Percentiles rank a stretch among this genome's conserved stretches.
These are phyloP conservation scores for Rhynchosporium agropyri DNA, from an alignment of 2,329 filamentous ascomycete genomes.

Conservation along the genomic window DNA sequence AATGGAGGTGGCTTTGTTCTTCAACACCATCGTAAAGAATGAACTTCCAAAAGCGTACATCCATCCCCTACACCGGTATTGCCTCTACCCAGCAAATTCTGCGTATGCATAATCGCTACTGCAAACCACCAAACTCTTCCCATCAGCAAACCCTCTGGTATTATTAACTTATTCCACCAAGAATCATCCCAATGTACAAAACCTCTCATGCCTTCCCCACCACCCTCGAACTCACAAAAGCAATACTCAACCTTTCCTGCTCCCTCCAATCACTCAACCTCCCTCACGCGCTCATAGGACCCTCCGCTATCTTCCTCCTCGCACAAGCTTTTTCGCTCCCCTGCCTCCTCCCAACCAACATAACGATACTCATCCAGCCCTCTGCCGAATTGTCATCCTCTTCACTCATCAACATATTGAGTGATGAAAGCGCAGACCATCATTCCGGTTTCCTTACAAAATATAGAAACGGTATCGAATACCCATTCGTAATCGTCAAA, in stretches of 20 bases:
- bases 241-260: slow-evolving; percentile 6
- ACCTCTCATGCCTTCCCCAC: not conserved
- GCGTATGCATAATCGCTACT: not conserved
- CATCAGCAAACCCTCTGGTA: too few relatives aligned
- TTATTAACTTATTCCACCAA: too few relatives aligned
- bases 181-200: not conserved
- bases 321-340: not conserved
- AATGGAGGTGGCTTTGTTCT: slow-evolving; percentile 7
- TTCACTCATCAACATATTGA: not conserved
- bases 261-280: not conserved
- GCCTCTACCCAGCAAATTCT: not conserved
- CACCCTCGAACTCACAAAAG: slow-evolving; percentile 6
- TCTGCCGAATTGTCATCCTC: not conserved
- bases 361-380: slow-evolving; percentile 17
- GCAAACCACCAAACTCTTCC: not conserved
- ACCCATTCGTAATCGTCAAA: slow-evolving; percentile 18
- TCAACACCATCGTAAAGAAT: slow-evolving; percentile 4
- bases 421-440: too few relatives aligned
- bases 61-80: too few relatives aligned
- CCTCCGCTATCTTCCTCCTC: slow-evolving; percentile 8
- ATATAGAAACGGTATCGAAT: not conserved
- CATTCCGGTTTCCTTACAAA: not conserved
- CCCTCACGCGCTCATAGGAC: slow-evolving; percentile 5
- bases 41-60: not conserved
- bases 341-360: slow-evolving; percentile 3